These are phyloP conservation scores for Saturnispora hagleri DNA, from an alignment of 805 yeast genomes.

Conservation along the genomic window DNA sequence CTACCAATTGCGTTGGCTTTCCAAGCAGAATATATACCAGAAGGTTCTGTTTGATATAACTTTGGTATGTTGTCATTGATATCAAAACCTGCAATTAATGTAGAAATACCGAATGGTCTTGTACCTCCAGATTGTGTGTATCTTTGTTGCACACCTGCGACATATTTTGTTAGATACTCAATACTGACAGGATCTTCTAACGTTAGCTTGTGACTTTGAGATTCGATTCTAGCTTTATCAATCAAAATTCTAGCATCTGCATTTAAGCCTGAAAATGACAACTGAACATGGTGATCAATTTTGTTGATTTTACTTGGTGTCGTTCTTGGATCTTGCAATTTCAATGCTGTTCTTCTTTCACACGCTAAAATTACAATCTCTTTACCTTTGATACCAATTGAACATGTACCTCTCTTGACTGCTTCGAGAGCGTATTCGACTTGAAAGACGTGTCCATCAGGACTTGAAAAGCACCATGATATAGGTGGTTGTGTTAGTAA, in stretches of 20 bases:
- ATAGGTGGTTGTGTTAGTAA: slow-evolving; percentile 24
- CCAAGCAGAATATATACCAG: slow-evolving; percentile 97
- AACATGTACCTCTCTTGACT: slow-evolving; percentile 96
- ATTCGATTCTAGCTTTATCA: slow-evolving; percentile 93
- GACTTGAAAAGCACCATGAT: slow-evolving; percentile 24
- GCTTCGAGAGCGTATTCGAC: slow-evolving; percentile 98
- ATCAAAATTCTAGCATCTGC: slow-evolving; percentile 96
- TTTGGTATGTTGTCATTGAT: slow-evolving; percentile 71
- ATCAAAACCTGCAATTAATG: slow-evolving; percentile 93
- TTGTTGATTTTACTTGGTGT: slow-evolving; percentile 92
- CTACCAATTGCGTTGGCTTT: slow-evolving; percentile 96
- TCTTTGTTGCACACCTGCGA: slow-evolving; percentile 96
- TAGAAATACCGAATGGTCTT: slow-evolving; percentile 94
- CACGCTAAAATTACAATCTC: slow-evolving; percentile 89
- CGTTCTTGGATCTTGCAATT: slow-evolving; percentile 91
- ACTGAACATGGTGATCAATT: slow-evolving; percentile 80
- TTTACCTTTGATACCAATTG: slow-evolving; percentile 91
- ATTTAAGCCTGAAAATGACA: slow-evolving; percentile 94
- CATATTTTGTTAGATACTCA: slow-evolving; percentile 85
- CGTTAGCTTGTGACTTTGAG: slow-evolving; percentile 89
- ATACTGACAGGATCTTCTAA: slow-evolving; percentile 88
- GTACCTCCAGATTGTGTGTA: slow-evolving; percentile 98
- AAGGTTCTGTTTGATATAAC: slow-evolving; percentile 92
- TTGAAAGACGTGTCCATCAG: slow-evolving; percentile 98
- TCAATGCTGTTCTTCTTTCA: slow-evolving; percentile 90